These are phyloP conservation scores for Coemansia sp. DNA, from an alignment of 192 early-diverging fungal species.

Conservation along the genomic window DNA sequence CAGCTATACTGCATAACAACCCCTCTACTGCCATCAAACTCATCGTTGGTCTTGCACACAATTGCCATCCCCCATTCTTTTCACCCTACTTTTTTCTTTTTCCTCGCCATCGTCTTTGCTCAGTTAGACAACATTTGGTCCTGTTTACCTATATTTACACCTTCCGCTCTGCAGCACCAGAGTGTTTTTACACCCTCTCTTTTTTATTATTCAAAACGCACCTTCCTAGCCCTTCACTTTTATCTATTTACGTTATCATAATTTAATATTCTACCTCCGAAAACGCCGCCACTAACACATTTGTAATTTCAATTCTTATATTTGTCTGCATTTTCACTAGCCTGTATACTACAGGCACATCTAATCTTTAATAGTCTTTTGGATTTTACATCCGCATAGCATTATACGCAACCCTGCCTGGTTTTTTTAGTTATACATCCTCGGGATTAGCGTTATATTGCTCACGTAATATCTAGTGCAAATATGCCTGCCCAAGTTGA, in stretches of 20 bases:
- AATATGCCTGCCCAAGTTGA: conserved; percentile 35
- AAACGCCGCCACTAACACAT: background rate
- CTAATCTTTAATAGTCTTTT: background rate
- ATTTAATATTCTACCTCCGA: background rate
- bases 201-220: background rate
- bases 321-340: background rate
- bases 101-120: background rate
- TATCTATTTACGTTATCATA: background rate
- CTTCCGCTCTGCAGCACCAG: background rate
- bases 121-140: background rate
- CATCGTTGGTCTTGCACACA: conserved; percentile 4
- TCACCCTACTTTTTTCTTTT: background rate
- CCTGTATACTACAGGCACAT: background rate
- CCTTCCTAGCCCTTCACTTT: too few relatives aligned
- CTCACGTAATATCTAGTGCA: background rate
- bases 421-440: background rate
- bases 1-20: background rate
- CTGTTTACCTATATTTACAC: conserved; percentile 8
- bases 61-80: conserved; percentile 11
- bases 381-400: background rate
- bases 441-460: background rate
- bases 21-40: background rate
- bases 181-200: background rate
- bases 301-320: background rate
- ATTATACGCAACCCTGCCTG: background rate